Evolutionary conservation across 140 eudicot genomes (phyloP).

Genomic region (Ambrosia hybrid): DNA sequence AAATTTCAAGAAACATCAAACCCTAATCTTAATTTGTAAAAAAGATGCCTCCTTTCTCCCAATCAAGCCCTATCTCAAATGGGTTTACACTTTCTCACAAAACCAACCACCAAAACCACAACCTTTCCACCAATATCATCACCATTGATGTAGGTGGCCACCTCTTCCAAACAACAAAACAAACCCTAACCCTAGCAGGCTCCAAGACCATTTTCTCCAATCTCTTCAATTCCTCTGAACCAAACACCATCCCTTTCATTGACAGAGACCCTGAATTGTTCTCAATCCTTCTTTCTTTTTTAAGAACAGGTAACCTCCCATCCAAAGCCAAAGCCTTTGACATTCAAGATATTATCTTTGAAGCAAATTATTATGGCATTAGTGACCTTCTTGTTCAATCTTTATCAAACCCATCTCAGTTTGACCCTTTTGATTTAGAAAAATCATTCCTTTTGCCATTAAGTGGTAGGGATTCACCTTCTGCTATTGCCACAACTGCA

Average conservation of each 20-base stretch:
- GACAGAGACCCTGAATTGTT: constrained; percentile 79
- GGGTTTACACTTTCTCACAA: constrained; percentile 32
- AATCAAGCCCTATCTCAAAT: constrained; percentile 37
- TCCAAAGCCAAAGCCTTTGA: constrained; percentile 74
- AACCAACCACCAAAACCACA: constrained; percentile 19
- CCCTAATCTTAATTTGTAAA: constrained; percentile 4
- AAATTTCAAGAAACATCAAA: constrained; percentile 26
- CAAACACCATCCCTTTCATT: constrained; percentile 45
- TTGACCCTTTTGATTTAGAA: constrained; percentile 68
- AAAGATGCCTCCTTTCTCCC: constrained; percentile 66
- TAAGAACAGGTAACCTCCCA: constrained; percentile 85
- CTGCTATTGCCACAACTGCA: constrained; percentile 59
- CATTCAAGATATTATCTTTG: constrained; percentile 69
- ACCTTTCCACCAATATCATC: constrained; percentile 47
- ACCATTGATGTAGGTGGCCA: constrained; percentile 93
- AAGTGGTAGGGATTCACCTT: constrained; percentile 70
- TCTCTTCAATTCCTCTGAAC: constrained; percentile 31
- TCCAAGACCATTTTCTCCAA: constrained; percentile 59
- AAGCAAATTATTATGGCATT: constrained; percentile 70
- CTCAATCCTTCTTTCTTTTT: constrained; percentile 69
- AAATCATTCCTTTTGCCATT: constrained; percentile 54
- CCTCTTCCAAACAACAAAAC: constrained; percentile 81
- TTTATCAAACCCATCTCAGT: constrained; percentile 73
- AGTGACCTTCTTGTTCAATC: constrained; percentile 55
- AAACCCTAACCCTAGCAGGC: constrained; percentile 75